Base-by-base conservation (phyloP, 768 basidiomycete species). In the Hebeloma cylindrosporum region DNA sequence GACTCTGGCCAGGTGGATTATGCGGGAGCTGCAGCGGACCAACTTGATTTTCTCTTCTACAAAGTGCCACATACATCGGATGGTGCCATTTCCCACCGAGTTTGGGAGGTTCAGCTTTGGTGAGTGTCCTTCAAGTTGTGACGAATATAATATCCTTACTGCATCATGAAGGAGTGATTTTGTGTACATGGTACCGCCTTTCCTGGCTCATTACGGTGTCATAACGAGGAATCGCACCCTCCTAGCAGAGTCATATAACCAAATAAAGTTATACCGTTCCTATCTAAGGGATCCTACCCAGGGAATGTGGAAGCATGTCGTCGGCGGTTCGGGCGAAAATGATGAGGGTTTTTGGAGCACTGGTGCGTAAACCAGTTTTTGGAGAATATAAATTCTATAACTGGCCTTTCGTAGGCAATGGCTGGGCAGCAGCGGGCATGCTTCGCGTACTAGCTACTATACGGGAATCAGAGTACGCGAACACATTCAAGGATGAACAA, bases 391-490 rank as follows among this genome's bases (percentile, higher is more conserved):
- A 16, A 23, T 25, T n/a, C 14, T 11, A 16, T 41, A 18, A 30
- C 16, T 38, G n/a, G 14, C 11, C 28, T n/a, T n/a, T n/a, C n/a
- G 34, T 31, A 86, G 91, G 91, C 0, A 93, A 93, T 45, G 92
- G 71, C 2, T 95, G 93, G 93, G 93, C 87, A 0, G 88, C 89
- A 0, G 85, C 82, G 13, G 92, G 93, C 1, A 92, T 92, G 77
- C 69, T 89, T 7, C 82, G 92, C 5, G 92, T 93, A 2, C 70
- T 87, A 1, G 82, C 78, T 2, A 92, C 88, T 1, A 83, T 92
- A 45, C 70, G 77, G 51, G 66, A 77, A 23, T 87, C 87, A 0
- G 65, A 73, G 37, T 88, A 70, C 49, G 67, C 74, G 1, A 67
- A 66, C 22, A 58, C 63, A 5, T 62, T 89, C 47, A 58, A 70